phyloP scores from a whole-genome alignment of 2,329 filamentous ascomycete genomes.

The Clonostachys rhizophaga region DNA sequence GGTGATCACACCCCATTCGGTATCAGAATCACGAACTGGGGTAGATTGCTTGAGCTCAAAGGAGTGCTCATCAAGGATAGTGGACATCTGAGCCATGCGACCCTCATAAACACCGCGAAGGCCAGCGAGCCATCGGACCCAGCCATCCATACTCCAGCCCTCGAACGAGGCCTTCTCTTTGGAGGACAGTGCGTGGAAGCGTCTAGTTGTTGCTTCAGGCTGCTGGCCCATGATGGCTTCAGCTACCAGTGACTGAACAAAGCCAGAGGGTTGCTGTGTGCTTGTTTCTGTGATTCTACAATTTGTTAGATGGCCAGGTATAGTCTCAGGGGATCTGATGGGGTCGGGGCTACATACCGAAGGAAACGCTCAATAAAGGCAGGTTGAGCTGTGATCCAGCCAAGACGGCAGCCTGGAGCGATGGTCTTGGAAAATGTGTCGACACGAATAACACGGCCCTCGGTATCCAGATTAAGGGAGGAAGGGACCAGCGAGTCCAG shows the following conservation, averaged over 20 bases:
- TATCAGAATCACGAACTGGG: slow-evolving; percentile 28
- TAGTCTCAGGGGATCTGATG: neutral
- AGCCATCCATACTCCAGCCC: slow-evolving; percentile 78
- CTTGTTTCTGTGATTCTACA: slow-evolving; percentile 67
- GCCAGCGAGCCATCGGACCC: slow-evolving; percentile 87
- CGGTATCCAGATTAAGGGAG: slow-evolving; percentile 74
- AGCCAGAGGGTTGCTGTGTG: slow-evolving; percentile 83
- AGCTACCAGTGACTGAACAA: slow-evolving; percentile 79
- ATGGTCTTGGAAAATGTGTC: slow-evolving; percentile 95
- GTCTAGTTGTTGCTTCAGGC: slow-evolving; percentile 34
- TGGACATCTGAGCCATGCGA: slow-evolving; percentile 78
- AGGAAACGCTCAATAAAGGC: slow-evolving; percentile 67
- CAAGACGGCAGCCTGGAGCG: slow-evolving; percentile 82
- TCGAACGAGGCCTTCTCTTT: slow-evolving; percentile 40
- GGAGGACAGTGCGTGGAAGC: slow-evolving; percentile 35
- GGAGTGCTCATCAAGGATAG: slow-evolving; percentile 63
- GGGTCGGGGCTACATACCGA: slow-evolving; percentile 12
- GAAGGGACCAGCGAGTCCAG: slow-evolving; percentile 80
- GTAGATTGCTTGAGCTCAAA: slow-evolving; percentile 61
- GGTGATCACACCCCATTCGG: slow-evolving; percentile 71
- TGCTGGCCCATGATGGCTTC: slow-evolving; percentile 70
- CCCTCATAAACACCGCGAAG: slow-evolving; percentile 80
- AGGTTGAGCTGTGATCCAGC: slow-evolving; percentile 86
- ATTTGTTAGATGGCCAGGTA: neutral
- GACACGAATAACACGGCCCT: slow-evolving; percentile 82